Evolutionary conservation across 2,329 filamentous ascomycete species (phyloP).

Genomic region (Talaromyces piceae): DNA sequence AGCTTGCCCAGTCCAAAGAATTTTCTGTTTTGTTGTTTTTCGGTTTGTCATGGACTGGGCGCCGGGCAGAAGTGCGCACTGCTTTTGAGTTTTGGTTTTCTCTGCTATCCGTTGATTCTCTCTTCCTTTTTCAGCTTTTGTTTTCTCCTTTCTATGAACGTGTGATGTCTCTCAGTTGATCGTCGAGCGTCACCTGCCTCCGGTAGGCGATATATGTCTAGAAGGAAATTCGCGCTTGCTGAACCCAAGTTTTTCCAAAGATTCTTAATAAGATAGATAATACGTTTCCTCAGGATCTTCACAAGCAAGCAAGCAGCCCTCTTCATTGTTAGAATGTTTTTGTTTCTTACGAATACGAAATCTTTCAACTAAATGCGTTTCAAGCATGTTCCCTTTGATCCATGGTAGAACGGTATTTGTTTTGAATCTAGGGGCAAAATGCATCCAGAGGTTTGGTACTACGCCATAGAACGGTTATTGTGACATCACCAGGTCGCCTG

Average conservation of each 20-base stretch:
- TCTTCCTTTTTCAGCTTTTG: background rate
- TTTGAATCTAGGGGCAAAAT: background rate
- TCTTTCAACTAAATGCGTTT: no score
- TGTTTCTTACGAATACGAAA: background rate
- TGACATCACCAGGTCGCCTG: background rate
- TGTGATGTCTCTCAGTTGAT: background rate
- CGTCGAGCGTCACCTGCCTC: background rate
- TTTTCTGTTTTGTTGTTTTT: constrained; percentile 14
- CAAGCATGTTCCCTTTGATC: no score
- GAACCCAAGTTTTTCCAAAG: no score
- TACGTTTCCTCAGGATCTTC: background rate
- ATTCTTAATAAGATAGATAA: background rate
- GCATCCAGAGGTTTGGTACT: background rate
- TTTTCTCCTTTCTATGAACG: background rate
- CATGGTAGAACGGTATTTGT: no score
- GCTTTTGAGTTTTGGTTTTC: constrained; percentile 21
- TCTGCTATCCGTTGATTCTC: background rate
- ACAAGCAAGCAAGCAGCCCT: background rate
- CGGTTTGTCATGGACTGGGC: constrained; percentile 21
- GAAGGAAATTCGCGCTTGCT: background rate
- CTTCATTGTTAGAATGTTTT: background rate
- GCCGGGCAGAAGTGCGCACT: constrained; percentile 42
- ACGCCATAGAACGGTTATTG: background rate
- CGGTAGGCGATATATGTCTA: background rate
- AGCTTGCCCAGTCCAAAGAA: constrained; percentile 22